These are phyloP conservation scores for Willaertia magna DNA, from an alignment of 208 protist genomes.

Conservation along the genomic window DNA sequence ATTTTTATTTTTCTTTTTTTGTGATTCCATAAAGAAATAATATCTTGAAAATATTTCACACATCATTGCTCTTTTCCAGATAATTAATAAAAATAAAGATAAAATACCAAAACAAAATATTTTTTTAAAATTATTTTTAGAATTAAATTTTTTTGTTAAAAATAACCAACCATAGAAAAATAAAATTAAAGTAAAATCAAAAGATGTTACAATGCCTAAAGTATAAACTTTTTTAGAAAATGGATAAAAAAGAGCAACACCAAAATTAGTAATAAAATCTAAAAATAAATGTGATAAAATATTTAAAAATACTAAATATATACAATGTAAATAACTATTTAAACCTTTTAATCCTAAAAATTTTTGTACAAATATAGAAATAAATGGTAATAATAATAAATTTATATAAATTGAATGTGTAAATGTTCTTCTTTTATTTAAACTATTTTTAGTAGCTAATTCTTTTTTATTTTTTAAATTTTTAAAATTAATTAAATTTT, in stretches of 20 bases:
- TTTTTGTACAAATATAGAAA: not conserved
- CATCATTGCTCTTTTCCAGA: conserved; percentile 1
- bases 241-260: not conserved
- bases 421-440: not conserved
- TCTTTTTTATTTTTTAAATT: not conserved
- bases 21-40: not conserved
- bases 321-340: not conserved
- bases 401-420: not conserved
- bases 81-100: not conserved
- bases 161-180: not conserved
- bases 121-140: not conserved
- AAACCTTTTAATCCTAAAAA: not conserved
- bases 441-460: not conserved
- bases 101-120: not conserved
- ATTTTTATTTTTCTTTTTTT: not conserved
- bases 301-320: not conserved
- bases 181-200: not conserved
- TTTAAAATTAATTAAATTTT: not conserved
- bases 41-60: not conserved
- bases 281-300: not conserved
- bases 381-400: not conserved
- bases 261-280: conserved; percentile 10
- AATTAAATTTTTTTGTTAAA: not conserved
- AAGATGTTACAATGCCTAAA: not conserved
- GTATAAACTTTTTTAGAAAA: not conserved